These are phyloP conservation scores for Stylonectria norvegica DNA, from an alignment of 2,329 filamentous ascomycete genomes.

Conservation along the genomic window DNA sequence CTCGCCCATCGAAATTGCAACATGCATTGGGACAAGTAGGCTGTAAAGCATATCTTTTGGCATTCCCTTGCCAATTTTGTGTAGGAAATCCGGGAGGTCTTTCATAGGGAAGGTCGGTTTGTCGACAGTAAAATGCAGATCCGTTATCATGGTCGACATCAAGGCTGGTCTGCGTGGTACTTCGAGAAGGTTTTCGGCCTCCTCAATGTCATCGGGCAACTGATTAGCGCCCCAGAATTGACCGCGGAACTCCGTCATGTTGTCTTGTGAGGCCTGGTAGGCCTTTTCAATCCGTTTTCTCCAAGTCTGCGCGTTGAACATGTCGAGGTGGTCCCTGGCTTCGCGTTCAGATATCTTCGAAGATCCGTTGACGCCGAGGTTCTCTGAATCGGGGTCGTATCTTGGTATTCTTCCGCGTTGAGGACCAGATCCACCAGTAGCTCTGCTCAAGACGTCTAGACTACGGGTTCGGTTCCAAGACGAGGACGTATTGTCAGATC, in stretches of 20 bases:
- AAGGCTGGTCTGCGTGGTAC: constrained; percentile 82
- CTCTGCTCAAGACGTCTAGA: constrained; percentile 41
- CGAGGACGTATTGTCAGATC: constrained; percentile 25
- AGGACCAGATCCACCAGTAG: constrained; percentile 29
- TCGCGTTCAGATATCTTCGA: constrained; percentile 72
- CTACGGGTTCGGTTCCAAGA: constrained; percentile 53
- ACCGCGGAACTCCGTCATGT: constrained; percentile 74
- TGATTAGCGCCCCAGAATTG: constrained; percentile 82
- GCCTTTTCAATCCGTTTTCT: constrained; percentile 82
- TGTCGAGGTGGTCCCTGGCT: constrained; percentile 70
- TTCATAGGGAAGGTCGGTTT: constrained; percentile 87
- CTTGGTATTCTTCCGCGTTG: constrained; percentile 47
- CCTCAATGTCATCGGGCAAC: constrained; percentile 74
- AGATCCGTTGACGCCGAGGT: constrained; percentile 62
- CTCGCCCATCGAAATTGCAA: constrained; percentile 88
- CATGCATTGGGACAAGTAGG: constrained; percentile 82
- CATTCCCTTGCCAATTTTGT: constrained; percentile 95
- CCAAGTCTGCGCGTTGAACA: constrained; percentile 87
- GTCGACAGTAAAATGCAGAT: constrained; percentile 81
- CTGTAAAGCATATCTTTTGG: constrained; percentile 87
- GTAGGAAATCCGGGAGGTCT: constrained; percentile 78
- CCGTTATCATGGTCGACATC: constrained; percentile 75
- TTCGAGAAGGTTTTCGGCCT: constrained; percentile 79
- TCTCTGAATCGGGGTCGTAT: constrained; percentile 77
- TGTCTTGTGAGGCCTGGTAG: constrained; percentile 63